phyloP scores from a whole-genome alignment of 306 rosid species.

The Prunus armeniaca region DNA sequence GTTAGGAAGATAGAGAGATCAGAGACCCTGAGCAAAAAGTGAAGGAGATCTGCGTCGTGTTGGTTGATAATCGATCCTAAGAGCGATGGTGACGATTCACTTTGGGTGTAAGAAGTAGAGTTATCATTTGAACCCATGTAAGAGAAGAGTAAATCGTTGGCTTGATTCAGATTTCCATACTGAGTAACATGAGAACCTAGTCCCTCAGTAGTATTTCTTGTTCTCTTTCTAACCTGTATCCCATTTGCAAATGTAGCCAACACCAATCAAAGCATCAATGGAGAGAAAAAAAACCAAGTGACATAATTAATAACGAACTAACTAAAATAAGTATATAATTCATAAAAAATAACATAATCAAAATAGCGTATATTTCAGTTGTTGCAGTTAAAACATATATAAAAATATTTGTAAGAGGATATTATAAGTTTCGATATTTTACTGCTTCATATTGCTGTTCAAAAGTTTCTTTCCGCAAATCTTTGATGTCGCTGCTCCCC shows the following conservation, averaged over 20 bases:
- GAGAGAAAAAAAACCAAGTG: too few species aligned
- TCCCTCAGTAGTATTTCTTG: not conserved
- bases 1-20: not conserved
- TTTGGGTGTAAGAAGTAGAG: not conserved
- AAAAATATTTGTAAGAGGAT: too few species aligned
- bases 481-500: not conserved
- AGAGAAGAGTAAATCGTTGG: conserved; percentile 14
- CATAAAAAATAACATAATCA: too few species aligned
- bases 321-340: too few species aligned
- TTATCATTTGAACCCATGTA: conserved; percentile 38
- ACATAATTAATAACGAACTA: too few species aligned
- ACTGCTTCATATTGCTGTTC: not conserved
- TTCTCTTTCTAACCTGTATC: not conserved
- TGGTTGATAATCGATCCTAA: conserved; percentile 21
- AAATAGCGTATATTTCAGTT: too few species aligned
- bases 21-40: conserved; percentile 40
- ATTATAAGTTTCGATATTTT: not conserved
- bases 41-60: conserved; percentile 41
- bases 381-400: too few species aligned
- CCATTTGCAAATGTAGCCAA: not conserved
- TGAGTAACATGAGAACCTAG: conserved; percentile 47
- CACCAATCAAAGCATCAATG: not conserved
- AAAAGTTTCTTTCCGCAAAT: not conserved
- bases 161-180: conserved; percentile 37
- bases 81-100: not conserved